phyloP scores from a whole-genome alignment of 2,329 filamentous ascomycete species.

The Alternaria consortialis region DNA sequence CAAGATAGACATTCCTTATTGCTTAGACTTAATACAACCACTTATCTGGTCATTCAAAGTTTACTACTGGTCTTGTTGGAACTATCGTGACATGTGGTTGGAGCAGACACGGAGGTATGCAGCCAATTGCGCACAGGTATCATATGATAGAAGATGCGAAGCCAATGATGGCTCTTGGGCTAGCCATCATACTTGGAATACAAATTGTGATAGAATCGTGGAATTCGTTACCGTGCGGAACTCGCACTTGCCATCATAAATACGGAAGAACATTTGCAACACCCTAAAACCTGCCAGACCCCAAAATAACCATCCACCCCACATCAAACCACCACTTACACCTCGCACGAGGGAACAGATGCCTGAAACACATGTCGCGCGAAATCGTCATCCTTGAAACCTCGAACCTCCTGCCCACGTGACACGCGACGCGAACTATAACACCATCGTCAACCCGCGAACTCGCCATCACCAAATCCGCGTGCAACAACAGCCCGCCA shows the following conservation, averaged over 20 bases:
- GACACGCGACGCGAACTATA: constrained; percentile 33
- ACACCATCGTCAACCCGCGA: constrained; percentile 22
- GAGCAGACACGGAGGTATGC: too few relatives aligned
- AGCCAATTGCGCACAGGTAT: too few relatives aligned
- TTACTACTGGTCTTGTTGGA: too few relatives aligned
- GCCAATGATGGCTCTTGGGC: too few relatives aligned
- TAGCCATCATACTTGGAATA: too few relatives aligned
- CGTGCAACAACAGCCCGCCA: constrained; percentile 17
- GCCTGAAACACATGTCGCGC: constrained; percentile 41
- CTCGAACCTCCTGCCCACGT: constrained; percentile 30
- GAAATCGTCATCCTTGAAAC: constrained; percentile 38
- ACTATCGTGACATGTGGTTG: too few relatives aligned
- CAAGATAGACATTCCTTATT: background rate
- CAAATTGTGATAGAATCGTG: too few relatives aligned
- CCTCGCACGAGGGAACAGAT: constrained; percentile 7
- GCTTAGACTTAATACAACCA: constrained; percentile 1
- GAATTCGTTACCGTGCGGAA: background rate
- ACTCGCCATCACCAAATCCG: background rate
- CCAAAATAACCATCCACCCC: background rate
- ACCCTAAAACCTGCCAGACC: too few relatives aligned
- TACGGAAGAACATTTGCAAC: background rate
- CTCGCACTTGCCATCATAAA: background rate
- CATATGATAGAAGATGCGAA: too few relatives aligned
- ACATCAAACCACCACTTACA: constrained; percentile 18
- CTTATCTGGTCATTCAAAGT: background rate